Evolutionary conservation across 352 stramenopile species (phyloP).

Genomic region (Globisporangium nunn): DNA sequence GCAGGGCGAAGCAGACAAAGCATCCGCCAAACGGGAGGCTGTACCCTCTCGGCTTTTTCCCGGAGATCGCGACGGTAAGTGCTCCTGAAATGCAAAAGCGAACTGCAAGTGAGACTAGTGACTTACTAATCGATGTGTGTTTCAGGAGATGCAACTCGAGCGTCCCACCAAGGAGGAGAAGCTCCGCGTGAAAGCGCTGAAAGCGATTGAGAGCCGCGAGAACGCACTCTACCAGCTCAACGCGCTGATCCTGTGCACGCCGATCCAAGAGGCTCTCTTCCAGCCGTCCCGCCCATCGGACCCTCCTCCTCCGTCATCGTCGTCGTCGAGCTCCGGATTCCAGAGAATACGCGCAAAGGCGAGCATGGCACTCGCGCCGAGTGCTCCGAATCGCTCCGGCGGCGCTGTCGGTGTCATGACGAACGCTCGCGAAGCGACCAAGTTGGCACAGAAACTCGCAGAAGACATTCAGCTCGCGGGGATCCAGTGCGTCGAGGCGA

Average conservation of each 20-base stretch:
- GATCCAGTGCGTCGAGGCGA: slow-evolving; percentile 66
- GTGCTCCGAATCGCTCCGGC: slow-evolving; percentile 11
- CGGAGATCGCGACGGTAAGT: slow-evolving; percentile 13
- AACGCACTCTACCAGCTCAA: slow-evolving; percentile 67
- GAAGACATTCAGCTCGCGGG: slow-evolving; percentile 53
- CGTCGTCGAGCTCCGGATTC: slow-evolving; percentile 13
- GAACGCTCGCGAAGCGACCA: slow-evolving; percentile 60
- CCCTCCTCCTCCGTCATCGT: slow-evolving; percentile 15
- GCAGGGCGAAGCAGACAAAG: slow-evolving; percentile 9
- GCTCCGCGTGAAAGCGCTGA: slow-evolving; percentile 61
- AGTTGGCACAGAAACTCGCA: slow-evolving; percentile 58
- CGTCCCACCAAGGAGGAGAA: slow-evolving; percentile 52
- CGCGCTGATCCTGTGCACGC: slow-evolving; percentile 61
- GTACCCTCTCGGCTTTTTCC: slow-evolving; percentile 25
- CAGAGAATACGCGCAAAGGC: slow-evolving; percentile 37
- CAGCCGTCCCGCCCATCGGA: slow-evolving; percentile 37
- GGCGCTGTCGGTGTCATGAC: slow-evolving; percentile 31
- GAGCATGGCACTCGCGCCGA: slow-evolving; percentile 31
- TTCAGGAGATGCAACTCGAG: slow-evolving; percentile 15
- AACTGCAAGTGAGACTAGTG: neutral
- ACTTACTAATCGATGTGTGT: neutral
- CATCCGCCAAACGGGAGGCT: slow-evolving; percentile 15
- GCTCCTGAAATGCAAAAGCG: neutral
- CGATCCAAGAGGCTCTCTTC: slow-evolving; percentile 45
- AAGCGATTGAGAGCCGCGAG: slow-evolving; percentile 56